phyloP scores from a whole-genome alignment of 345 rosid genomes.

The Gossypium rotundifolium region DNA sequence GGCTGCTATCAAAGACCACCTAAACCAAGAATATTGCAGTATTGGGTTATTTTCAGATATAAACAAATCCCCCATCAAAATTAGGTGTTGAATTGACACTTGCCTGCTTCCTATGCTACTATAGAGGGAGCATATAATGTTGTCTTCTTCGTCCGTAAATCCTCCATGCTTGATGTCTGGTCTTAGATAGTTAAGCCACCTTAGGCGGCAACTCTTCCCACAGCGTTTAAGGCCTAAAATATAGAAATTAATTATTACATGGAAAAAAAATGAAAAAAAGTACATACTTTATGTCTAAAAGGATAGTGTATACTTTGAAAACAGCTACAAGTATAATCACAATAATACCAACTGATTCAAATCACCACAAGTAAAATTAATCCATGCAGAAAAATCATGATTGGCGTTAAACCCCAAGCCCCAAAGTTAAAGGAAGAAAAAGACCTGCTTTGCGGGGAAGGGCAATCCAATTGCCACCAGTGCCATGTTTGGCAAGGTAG shows the following conservation, averaged over 20 bases:
- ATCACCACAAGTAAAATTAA: too few relatives aligned
- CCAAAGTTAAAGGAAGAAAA: neutral
- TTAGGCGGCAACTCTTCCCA: conserved; percentile 74
- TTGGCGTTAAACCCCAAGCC: neutral
- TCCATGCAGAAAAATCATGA: neutral
- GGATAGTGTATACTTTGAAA: too few relatives aligned
- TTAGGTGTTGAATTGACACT: neutral
- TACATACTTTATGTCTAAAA: too few relatives aligned
- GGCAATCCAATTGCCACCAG: conserved; percentile 33
- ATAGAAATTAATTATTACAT: neutral
- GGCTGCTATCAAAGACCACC: conserved; percentile 48
- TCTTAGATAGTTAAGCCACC: conserved; percentile 81
- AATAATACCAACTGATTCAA: too few relatives aligned
- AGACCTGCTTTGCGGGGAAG: conserved; percentile 32
- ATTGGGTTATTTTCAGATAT: neutral
- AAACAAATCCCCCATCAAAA: neutral
- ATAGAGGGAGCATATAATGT: conserved; percentile 49
- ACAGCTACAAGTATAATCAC: too few relatives aligned
- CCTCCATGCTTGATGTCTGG: conserved; percentile 72
- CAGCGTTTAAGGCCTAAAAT: conserved; percentile 54
- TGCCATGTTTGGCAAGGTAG: conserved; percentile 21
- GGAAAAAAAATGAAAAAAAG: neutral
- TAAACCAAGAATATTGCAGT: conserved; percentile 7
- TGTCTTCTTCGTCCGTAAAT: conserved; percentile 63
- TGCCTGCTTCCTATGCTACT: conserved; percentile 63